Conservation (phyloP, 768 basidiomycete species). For the Boletus rubroflammeus region DNA sequence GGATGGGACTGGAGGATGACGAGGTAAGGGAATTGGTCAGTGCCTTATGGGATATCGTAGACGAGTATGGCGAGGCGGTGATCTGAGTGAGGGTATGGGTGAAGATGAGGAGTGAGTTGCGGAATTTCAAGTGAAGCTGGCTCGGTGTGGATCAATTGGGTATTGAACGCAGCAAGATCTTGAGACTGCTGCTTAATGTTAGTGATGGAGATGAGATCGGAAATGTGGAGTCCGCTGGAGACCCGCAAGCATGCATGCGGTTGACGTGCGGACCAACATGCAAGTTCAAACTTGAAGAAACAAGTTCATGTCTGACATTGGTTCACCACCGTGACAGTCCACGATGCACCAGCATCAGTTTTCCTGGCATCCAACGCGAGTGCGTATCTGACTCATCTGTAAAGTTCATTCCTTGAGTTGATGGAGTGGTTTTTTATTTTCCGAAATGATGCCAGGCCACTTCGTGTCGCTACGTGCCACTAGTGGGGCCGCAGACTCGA, state of each 20-base stretch:
- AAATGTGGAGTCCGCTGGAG: background rate
- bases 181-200: background rate
- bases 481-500: background rate
- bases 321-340: background rate
- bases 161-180: background rate
- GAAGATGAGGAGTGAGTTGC: slow-evolving; percentile 19
- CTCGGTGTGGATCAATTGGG: background rate
- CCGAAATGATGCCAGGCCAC: background rate
- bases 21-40: slow-evolving; percentile 55
- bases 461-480: background rate
- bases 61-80: slow-evolving; percentile 36
- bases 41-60: slow-evolving; percentile 58
- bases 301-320: background rate
- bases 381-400: background rate
- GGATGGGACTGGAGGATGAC: slow-evolving; percentile 48
- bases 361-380: background rate
- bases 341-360: background rate
- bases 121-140: background rate
- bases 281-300: background rate
- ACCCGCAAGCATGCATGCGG: background rate
- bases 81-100: slow-evolving; percentile 16
- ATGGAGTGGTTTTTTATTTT: background rate
- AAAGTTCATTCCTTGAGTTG: background rate
- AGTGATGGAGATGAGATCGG: background rate
- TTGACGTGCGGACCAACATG: background rate